phyloP scores from a whole-genome alignment of 108 stramenopile genomes.

The Cyclostephanos invisitatus region DNA sequence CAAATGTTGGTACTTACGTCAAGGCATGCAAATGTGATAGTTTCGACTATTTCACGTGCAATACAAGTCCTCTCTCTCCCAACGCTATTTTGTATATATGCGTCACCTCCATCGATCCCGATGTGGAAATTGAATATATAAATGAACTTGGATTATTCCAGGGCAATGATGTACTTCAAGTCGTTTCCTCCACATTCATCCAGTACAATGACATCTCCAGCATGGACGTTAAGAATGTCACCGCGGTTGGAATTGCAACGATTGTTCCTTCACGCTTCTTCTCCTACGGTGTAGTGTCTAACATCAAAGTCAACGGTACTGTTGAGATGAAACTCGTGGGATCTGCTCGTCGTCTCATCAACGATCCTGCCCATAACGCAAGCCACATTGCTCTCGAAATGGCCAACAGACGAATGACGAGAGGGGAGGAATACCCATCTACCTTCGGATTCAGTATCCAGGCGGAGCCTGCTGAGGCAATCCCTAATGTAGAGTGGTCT shows the following conservation, averaged over 20 bases:
- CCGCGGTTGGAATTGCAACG: conserved; percentile 20
- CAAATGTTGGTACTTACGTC: conserved; percentile 25
- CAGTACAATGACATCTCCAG: conserved; percentile 4
- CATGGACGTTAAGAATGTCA: neutral
- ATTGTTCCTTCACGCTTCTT: conserved; percentile 23
- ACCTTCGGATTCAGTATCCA: conserved; percentile 1
- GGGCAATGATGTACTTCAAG: conserved; percentile 14
- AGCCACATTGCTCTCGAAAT: neutral
- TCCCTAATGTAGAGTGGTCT: no score
- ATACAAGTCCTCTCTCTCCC: conserved; percentile 7
- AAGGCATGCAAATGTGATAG: conserved; percentile 33
- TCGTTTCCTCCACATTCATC: conserved; percentile 7
- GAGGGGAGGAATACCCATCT: neutral
- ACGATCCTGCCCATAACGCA: neutral
- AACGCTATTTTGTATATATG: conserved; percentile 28
- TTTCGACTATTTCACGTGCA: conserved; percentile 24
- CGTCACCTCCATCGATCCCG: conserved; percentile 11
- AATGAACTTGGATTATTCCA: conserved; percentile 11
- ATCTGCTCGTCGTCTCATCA: conserved; percentile 4
- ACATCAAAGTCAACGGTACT: conserved; percentile 10
- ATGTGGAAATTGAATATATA: conserved; percentile 24
- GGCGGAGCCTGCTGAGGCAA: no score
- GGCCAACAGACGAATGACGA: neutral
- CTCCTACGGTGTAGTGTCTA: conserved; percentile 10
- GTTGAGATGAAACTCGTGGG: conserved; percentile 12